Percentiles rank a stretch among this genome's conserved stretches.
Evolutionary conservation across 208 protist genomes (phyloP).

Genomic region (Leishmania gerbilli): DNA sequence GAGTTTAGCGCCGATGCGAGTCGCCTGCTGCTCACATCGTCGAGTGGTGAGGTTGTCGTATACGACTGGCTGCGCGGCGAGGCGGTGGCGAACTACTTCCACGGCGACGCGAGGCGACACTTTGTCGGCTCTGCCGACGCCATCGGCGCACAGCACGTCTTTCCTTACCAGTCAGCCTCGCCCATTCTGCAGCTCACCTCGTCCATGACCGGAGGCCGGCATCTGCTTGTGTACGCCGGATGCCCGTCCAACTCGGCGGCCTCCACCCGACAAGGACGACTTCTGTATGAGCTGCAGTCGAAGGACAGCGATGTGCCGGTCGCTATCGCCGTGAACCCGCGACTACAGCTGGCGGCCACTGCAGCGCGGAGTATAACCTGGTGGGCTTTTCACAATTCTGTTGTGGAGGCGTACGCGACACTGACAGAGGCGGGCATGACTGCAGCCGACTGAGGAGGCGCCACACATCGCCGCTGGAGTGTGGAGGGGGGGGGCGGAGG

Average conservation of each 20-base stretch:
- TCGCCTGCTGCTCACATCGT: constrained; percentile 65
- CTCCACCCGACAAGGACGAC: constrained; percentile 30
- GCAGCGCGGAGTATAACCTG: constrained; percentile 78
- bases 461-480: neutral
- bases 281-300: constrained; percentile 71
- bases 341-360: constrained; percentile 62
- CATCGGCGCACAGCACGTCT: constrained; percentile 61
- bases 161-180: constrained; percentile 40
- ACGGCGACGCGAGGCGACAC: constrained; percentile 54
- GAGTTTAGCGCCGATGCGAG: constrained; percentile 42
- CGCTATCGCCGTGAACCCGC: constrained; percentile 65
- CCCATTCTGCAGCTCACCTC: constrained; percentile 62
- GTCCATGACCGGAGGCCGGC: constrained; percentile 58
- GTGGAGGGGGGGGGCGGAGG: neutral
- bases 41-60: constrained; percentile 60
- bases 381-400: constrained; percentile 64
- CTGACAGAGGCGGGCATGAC: neutral
- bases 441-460: neutral
- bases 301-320: constrained; percentile 79
- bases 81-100: constrained; percentile 58
- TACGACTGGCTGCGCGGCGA: constrained; percentile 36
- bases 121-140: constrained; percentile 67
- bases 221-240: constrained; percentile 76
- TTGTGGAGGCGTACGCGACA: constrained; percentile 3
- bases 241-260: neutral